These are phyloP conservation scores for Hymenoscyphus salicellus DNA, from an alignment of 2,329 filamentous ascomycete genomes.

Conservation along the genomic window DNA sequence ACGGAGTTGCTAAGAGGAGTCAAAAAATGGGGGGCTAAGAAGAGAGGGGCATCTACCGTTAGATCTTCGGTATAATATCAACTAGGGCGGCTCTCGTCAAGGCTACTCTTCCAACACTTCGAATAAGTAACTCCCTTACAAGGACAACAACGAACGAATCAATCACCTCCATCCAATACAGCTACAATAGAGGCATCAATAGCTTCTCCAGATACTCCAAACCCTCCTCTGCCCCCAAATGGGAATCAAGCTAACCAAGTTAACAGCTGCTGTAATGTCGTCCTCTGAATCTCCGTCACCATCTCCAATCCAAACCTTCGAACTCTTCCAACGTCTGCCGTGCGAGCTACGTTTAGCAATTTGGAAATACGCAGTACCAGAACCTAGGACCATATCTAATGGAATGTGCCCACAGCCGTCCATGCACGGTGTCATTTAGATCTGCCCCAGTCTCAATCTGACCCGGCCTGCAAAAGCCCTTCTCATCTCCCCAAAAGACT, in stretches of 20 bases:
- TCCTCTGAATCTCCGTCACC: background rate
- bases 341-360: background rate
- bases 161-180: background rate
- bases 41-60: too few species aligned
- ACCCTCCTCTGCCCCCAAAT: background rate
- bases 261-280: background rate
- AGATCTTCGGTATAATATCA: too few species aligned
- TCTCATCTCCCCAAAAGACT: background rate
- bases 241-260: background rate
- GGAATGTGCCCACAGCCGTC: background rate
- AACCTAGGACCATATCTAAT: background rate
- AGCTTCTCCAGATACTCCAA: too few species aligned
- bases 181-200: too few species aligned
- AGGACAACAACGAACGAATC: too few species aligned
- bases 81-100: too few species aligned
- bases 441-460: background rate
- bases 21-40: too few species aligned
- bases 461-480: background rate
- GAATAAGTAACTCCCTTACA: too few species aligned
- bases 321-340: background rate
- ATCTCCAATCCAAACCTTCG: background rate
- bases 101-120: too few species aligned
- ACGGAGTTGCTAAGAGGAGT: too few species aligned
- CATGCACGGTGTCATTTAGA: background rate
- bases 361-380: background rate